Evolutionary conservation across 2,329 filamentous ascomycete genomes (phyloP).

Genomic region (Curvularia eragrostidis): DNA sequence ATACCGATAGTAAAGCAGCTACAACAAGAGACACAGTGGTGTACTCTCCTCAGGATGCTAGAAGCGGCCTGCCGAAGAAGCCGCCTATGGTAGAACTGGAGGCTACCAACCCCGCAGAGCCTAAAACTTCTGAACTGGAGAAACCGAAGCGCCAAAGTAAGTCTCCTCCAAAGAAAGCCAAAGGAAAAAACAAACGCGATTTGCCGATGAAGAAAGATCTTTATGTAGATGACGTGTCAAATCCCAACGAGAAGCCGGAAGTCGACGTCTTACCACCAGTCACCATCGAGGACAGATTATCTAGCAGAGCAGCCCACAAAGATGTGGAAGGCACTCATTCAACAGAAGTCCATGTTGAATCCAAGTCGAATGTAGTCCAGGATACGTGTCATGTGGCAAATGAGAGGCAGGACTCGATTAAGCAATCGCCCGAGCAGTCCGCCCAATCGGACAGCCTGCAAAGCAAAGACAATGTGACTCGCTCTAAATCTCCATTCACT

Average conservation of each 20-base stretch:
- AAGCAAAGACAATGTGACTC: not conserved
- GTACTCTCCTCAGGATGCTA: slow-evolving; percentile 49
- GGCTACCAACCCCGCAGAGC: not conserved
- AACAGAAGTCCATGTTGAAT: not conserved
- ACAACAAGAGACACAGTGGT: slow-evolving; percentile 3
- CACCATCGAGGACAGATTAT: not conserved
- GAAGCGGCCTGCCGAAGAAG: slow-evolving; percentile 39
- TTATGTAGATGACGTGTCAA: not conserved
- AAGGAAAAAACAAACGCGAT: slow-evolving; percentile 2
- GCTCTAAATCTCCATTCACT: not conserved
- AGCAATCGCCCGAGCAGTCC: not conserved
- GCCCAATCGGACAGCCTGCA: not conserved
- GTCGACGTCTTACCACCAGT: not conserved
- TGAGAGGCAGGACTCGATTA: not conserved
- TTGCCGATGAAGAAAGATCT: not conserved
- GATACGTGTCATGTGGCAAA: not conserved
- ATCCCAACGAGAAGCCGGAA: not conserved
- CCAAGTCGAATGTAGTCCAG: not conserved
- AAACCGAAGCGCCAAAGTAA: slow-evolving; percentile 26
- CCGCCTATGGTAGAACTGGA: slow-evolving; percentile 11
- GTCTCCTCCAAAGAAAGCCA: slow-evolving; percentile 19
- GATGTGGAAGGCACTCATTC: not conserved
- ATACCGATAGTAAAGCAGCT: not conserved
- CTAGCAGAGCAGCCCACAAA: not conserved
- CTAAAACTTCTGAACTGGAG: slow-evolving; percentile 24